Conservation (phyloP, 768 basidiomycete genomes). For the Neoboletus magnificus region DNA sequence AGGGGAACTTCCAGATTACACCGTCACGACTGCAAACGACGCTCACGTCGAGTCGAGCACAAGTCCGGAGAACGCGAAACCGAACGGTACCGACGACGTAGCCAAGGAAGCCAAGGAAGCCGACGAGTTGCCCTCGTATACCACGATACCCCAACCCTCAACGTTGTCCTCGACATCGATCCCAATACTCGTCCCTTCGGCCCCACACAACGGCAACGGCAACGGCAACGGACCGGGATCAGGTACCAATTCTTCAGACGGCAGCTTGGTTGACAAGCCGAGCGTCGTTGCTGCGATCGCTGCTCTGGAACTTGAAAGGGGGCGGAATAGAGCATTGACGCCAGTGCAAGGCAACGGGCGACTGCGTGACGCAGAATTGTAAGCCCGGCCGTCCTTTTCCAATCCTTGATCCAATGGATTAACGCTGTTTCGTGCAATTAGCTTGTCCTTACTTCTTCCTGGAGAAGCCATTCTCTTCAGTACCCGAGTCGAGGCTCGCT, state of each 20-base stretch:
- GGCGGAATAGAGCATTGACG: slow-evolving; percentile 51
- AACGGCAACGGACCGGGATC: slow-evolving; percentile 30
- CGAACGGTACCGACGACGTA: neutral
- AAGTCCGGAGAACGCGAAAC: neutral
- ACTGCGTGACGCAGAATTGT: slow-evolving; percentile 43
- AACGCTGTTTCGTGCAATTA: slow-evolving; percentile 10
- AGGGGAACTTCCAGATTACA: slow-evolving; percentile 39
- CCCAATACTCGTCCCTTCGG: slow-evolving; percentile 7
- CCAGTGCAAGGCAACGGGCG: slow-evolving; percentile 50
- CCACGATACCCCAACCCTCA: slow-evolving; percentile 2
- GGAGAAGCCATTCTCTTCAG: slow-evolving; percentile 50
- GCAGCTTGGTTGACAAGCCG: slow-evolving; percentile 40
- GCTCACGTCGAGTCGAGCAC: neutral
- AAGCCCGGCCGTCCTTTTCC: slow-evolving; percentile 10
- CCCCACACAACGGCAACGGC: neutral
- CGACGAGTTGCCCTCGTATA: slow-evolving; percentile 2
- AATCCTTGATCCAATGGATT: neutral
- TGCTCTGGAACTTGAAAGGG: slow-evolving; percentile 40
- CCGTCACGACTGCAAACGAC: slow-evolving; percentile 2
- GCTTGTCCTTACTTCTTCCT: slow-evolving; percentile 38
- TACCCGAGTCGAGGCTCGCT: slow-evolving; percentile 52
- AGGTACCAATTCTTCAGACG: slow-evolving; percentile 47
- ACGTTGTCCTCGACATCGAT: slow-evolving; percentile 1
- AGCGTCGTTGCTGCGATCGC: slow-evolving; percentile 33
- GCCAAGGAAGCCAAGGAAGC: slow-evolving; percentile 1